These are phyloP conservation scores for Tetraselmis chui DNA, from an alignment of 139 green algal genomes.

Conservation along the genomic window DNA sequence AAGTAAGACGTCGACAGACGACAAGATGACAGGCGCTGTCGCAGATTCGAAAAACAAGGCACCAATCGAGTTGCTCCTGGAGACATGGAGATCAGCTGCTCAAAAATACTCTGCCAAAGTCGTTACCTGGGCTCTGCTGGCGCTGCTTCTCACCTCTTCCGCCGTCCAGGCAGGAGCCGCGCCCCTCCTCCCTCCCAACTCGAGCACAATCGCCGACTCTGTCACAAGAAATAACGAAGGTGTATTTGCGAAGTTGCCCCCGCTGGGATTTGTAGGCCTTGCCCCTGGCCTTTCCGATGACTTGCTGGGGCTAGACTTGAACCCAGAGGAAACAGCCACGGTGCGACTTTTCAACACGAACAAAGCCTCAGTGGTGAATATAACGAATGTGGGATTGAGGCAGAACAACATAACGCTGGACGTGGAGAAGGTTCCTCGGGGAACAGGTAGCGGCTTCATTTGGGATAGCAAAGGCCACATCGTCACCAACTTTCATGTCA, in stretches of 20 bases:
- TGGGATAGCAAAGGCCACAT: conserved; percentile 69
- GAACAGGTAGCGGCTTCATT: conserved; percentile 60
- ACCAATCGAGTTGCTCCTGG: no score
- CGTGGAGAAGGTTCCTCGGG: conserved; percentile 36
- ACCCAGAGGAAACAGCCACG: conserved; percentile 32
- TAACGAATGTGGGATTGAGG: conserved; percentile 35
- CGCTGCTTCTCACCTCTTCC: neutral
- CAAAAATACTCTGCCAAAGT: no score
- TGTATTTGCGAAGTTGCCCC: no score
- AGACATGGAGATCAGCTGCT: no score
- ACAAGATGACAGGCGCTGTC: no score
- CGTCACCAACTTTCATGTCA: conserved; percentile 69
- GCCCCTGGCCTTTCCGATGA: conserved; percentile 1
- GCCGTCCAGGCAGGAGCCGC: neutral
- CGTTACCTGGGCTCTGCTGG: neutral
- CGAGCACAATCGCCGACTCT: no score
- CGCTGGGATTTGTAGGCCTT: no score
- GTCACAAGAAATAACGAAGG: no score
- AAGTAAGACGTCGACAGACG: no score
- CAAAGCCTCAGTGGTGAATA: conserved; percentile 59
- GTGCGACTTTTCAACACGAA: conserved; percentile 45
- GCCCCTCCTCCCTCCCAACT: neutral
- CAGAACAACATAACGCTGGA: conserved; percentile 30
- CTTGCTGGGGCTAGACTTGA: conserved; percentile 22
- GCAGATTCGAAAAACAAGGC: no score